Evolutionary conservation across 306 rosid species (phyloP).

Genomic region (Begonia peltatifolia): DNA sequence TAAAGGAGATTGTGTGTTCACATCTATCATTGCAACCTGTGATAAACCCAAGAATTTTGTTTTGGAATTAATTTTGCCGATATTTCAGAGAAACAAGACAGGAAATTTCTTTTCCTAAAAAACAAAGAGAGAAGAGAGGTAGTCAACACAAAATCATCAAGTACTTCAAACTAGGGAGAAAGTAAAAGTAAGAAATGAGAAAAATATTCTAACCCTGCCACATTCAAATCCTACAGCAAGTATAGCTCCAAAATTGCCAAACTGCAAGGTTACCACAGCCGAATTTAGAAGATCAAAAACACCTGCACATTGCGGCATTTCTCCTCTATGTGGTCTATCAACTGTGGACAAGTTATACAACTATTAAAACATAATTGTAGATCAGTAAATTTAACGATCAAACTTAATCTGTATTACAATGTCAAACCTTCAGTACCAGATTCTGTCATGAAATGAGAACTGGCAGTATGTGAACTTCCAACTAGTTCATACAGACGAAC

Average conservation of each 20-base stretch:
- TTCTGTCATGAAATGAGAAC: slow-evolving; percentile 39
- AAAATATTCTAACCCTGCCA: slow-evolving; percentile 50
- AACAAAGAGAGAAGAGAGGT: background rate
- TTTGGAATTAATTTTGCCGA: slow-evolving; percentile 6
- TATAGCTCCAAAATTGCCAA: slow-evolving; percentile 42
- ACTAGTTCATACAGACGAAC: slow-evolving; percentile 51
- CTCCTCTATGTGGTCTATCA: slow-evolving; percentile 29
- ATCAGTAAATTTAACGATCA: background rate
- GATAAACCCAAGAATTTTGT: slow-evolving; percentile 2
- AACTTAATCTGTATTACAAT: background rate
- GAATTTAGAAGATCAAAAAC: slow-evolving; percentile 52
- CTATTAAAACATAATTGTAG: slow-evolving; percentile 9
- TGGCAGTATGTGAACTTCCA: slow-evolving; percentile 24
- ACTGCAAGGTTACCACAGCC: slow-evolving; percentile 39
- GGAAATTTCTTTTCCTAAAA: background rate
- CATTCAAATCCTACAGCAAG: slow-evolving; percentile 62
- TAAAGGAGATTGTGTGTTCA: slow-evolving; percentile 39
- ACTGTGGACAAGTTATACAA: slow-evolving; percentile 32
- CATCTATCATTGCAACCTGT: slow-evolving; percentile 82
- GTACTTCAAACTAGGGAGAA: background rate
- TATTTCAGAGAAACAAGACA: slow-evolving; percentile 2
- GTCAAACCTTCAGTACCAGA: slow-evolving; percentile 50
- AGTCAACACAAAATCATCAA: background rate
- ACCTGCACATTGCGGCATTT: slow-evolving; percentile 45
- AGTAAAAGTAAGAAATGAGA: slow-evolving; percentile 6